Base-by-base conservation (phyloP, 352 stramenopile species). In the Phytopythium helicoides region DNA sequence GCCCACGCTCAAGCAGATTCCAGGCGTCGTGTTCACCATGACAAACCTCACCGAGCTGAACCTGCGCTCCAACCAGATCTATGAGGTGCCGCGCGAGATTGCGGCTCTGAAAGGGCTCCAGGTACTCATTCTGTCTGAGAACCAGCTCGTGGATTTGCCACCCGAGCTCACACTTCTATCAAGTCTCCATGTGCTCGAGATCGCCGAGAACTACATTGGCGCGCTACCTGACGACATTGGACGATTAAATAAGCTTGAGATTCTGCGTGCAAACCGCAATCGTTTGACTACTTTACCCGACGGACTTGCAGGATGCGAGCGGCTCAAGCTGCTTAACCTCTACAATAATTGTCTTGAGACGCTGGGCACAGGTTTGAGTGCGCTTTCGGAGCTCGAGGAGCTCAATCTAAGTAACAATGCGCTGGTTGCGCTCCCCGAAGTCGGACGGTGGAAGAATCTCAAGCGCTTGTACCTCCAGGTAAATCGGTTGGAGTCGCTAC, bases 341-440 rank as follows among this genome's bases (percentile, higher is more conserved):
- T 92, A 87, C 64, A 90, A 92, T 66, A 95, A 93, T 54, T 53
- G 51, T 33, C 71, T 95, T 41, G 68, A 50, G 31, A 63, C 71
- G 5, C 62, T 95, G 5, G 64, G 64, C 25, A 54, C 53, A 11
- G 68, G 66, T 1, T 67, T 93, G 21, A 73, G 62, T 23, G 56
- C 73, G 12, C 68, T 95, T 3, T 65, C 49, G 5, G 65, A 81
- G 8, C 66, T 95, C 0, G 68, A 86, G 37, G 81, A 93, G 41
- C 53, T 95, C 37, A 95, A 88, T 28, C 54, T 86, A 22, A 87
- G 76, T 52, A 87, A 83, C 62, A 87, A 89, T 37, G 47, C 52
- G 8, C 56, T 89, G 36, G 60, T 57, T 14, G 54, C 38, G 7
- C 49, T 89, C 22, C 79, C 79, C 0, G 54, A 60, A 31, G 62